Base-by-base conservation (phyloP, 768 basidiomycete genomes). In the Suillus sp. region DNA sequence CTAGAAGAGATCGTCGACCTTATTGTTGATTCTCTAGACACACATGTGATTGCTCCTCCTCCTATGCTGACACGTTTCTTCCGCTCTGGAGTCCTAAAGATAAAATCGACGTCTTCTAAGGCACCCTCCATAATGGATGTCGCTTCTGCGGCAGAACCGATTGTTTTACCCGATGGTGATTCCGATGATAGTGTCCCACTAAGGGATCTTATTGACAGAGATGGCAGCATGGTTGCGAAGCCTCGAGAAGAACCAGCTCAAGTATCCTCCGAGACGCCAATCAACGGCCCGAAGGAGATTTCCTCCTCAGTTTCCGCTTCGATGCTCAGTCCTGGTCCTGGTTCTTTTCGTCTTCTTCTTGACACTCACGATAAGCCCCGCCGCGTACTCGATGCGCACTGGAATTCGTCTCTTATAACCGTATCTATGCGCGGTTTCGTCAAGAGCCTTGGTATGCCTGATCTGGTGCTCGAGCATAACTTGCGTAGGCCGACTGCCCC, bases 401-500 rank as follows among this genome's bases (percentile, higher is more conserved):
- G 27, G 43, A 59, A 47, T 16, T 70, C 66, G 62, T 51, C 68
- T 25, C 68, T 68, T 48, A 48, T 79, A 9, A 64, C 70, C 42
- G 69, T 81, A 50, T 80, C 81, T 11, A 79, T 78, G 69, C 78
- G 77, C 37, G 78, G 83, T 2, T 67, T 68, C 20, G 66, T 83
- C 43, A 76, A 78, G 56, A 59, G 69, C 20, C 53, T 77, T n/a
- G 66, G 74, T 65, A 57, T 70, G 4, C 53, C 45, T 45, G 14
- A 59, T 30, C 62, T 73, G 9, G 69, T 71, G 55, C 66, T 66
- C 37, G 55, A 58, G 60, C 55, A 38, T 27, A 58, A 59, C n/a
- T 45, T 69, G 62, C 72, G 65, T 54, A 69, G 66, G n/a, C 71
- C 72, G 38, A 25, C 62, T 57, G 63, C 42, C 34, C 70, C 68